Base-by-base conservation (phyloP, 2,329 filamentous ascomycete genomes). In the Acarospora socialis region DNA sequence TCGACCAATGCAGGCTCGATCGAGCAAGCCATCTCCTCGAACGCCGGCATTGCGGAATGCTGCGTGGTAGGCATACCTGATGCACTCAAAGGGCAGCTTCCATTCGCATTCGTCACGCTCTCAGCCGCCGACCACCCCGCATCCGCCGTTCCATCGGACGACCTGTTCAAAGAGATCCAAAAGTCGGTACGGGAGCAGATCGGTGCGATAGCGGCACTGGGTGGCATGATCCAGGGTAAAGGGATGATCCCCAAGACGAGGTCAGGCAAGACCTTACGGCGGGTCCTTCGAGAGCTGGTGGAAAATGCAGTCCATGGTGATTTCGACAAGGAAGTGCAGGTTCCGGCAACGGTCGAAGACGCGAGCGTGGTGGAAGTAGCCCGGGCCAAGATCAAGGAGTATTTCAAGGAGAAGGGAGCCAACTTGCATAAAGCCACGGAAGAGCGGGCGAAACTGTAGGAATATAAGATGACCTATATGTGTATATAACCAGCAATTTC, bases 191-290 rank as follows among this genome's bases (percentile, higher is more conserved):
- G 84, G 16, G 64, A 67, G 20, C 81, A 92, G 47, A 90, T 95
- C 33, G 86, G 86, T 5, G 73, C 81, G 14, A 93, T 95, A 41
- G 86, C 87, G 2, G 72, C 73, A 2, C 65, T 95, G 0, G 83
- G 83, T 6, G 86, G 86, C 2, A 78, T 93, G 47, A 79, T 93
- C 32, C 80, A 83, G 42, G 81, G 81, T 22, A 74, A 73, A 43
- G 77, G 77, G 10, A 86, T 92, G 67, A 93, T 94, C 32, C 86
- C 87, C 4, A 86, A 86, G 61, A 94, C 87, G 10, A 61, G 86
- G 17, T 83, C 77, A n/a, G 87, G 87, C 17, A 95, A 94, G 67
- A 93, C 83, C 4, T 55, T 94, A 37, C 66, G 86, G 3, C 65
- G 86, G 15, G 82, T 92, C 19, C 57, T 94, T 51, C 66, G 81